Percentiles rank a stretch among this genome's conserved stretches.
phyloP scores from a whole-genome alignment of 768 basidiomycete genomes.

The Sistotremastrum niveocremeum region DNA sequence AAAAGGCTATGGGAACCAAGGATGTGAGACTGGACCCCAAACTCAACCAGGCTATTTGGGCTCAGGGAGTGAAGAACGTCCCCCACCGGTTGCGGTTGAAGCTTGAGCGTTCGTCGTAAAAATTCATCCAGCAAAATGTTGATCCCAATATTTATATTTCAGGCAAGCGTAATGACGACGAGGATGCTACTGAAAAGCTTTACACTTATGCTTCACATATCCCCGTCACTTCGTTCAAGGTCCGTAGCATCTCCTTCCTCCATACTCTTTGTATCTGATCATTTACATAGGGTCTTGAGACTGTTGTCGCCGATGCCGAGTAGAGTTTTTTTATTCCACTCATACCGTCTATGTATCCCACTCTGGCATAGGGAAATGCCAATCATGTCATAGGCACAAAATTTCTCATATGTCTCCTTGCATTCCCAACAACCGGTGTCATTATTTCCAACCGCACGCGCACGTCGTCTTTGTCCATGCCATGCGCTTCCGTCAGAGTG shows the following conservation, averaged over 20 bases:
- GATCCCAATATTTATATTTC: neutral
- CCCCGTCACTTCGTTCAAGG: conserved; percentile 74
- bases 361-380: no score
- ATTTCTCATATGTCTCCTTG: no score
- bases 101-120: conserved; percentile 68
- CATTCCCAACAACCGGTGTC: no score
- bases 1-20: conserved; percentile 88
- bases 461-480: no score
- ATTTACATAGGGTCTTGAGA: conserved; percentile 62
- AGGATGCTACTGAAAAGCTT: conserved; percentile 96
- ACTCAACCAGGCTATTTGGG: conserved; percentile 94
- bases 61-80: conserved; percentile 83
- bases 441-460: no score
- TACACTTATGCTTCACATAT: conserved; percentile 84
- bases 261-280: conserved; percentile 3
- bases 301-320: conserved; percentile 69
- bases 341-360: no score
- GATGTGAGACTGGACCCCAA: conserved; percentile 93
- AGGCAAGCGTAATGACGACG: conserved; percentile 99
- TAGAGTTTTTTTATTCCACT: conserved; percentile 19
- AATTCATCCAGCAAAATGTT: conserved; percentile 6
- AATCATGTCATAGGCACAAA: no score
- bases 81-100: conserved; percentile 87
- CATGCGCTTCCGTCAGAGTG: no score
- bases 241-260: conserved; percentile 24